A percentile compares a stretch with the other conserved stretches of the same genome.
Evolutionary conservation across 495 filamentous ascomycete species (phyloP).

Genomic region (Trichocladium uniseriatum): DNA sequence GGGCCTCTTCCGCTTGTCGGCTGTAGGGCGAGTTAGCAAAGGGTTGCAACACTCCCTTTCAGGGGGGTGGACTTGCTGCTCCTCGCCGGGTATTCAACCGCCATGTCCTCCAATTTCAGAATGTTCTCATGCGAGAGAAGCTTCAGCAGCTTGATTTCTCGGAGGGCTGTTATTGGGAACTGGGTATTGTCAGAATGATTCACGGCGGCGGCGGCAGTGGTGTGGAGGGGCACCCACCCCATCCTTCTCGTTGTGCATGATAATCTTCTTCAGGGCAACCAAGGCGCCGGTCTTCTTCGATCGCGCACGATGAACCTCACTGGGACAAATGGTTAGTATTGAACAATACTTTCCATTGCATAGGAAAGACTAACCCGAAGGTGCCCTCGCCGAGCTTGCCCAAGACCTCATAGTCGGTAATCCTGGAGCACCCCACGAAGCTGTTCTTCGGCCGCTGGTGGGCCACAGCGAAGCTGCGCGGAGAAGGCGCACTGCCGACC

Average conservation of each 20-base stretch:
- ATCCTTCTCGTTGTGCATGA: constrained; percentile 81
- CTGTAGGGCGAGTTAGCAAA: constrained; percentile 23
- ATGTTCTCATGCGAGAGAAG: constrained; percentile 85
- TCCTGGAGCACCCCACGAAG: constrained; percentile 79
- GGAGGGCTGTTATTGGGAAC: constrained; percentile 70
- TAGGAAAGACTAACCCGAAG: constrained; percentile 64
- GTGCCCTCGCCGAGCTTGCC: constrained; percentile 95
- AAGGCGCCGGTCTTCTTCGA: constrained; percentile 61
- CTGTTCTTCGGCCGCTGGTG: constrained; percentile 39
- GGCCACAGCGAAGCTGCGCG: constrained; percentile 36
- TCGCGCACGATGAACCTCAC: constrained; percentile 85
- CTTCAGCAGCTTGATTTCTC: constrained; percentile 94
- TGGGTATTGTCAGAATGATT: constrained; percentile 16
- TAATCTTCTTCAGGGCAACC: constrained; percentile 90
- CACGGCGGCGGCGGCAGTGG: background rate
- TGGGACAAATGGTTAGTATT: constrained; percentile 26
- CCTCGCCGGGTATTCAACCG: constrained; percentile 64
- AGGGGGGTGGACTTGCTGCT: constrained; percentile 42
- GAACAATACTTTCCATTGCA: background rate
- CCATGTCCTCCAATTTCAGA: constrained; percentile 87
- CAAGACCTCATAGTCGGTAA: constrained; percentile 77
- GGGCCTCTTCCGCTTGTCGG: constrained; percentile 69
- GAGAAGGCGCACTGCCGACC: constrained; percentile 23
- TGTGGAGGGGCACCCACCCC: constrained; percentile 43
- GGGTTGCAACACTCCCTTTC: background rate